A percentile compares a stretch with the other conserved stretches of the same genome.
These are phyloP conservation scores for Amylostereum areolatum DNA, from an alignment of 1,284 basidiomycete genomes.

Conservation along the genomic window DNA sequence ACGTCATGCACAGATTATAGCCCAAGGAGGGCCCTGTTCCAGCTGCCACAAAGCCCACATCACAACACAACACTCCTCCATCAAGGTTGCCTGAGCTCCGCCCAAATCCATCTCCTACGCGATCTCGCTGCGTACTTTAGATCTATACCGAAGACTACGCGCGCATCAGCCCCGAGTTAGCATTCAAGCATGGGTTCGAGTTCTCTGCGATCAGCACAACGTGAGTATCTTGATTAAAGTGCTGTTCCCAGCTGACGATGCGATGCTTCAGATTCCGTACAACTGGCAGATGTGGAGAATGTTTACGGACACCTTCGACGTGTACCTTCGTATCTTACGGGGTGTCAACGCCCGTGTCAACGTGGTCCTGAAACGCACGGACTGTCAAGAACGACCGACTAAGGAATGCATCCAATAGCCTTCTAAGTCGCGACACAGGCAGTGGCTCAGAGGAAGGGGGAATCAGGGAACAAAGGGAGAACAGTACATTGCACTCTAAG, in stretches of 20 bases:
- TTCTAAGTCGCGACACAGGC: too few species aligned
- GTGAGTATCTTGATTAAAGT: background rate
- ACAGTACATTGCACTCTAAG: too few species aligned
- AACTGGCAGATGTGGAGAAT: slow-evolving; percentile 12
- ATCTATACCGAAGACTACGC: background rate
- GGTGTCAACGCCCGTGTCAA: slow-evolving; percentile 14
- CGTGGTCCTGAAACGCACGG: slow-evolving; percentile 15
- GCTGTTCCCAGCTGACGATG: background rate
- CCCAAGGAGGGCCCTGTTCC: background rate
- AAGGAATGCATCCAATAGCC: too few species aligned
- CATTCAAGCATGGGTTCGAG: slow-evolving; percentile 5
- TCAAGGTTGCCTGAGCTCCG: slow-evolving; percentile 2
- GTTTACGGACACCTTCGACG: slow-evolving; percentile 24
- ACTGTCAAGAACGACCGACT: too few species aligned
- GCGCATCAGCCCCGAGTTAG: slow-evolving; percentile 5
- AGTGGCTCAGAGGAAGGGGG: too few species aligned
- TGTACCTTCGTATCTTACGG: slow-evolving; percentile 20
- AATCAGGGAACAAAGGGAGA: too few species aligned
- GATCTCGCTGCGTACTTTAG: background rate
- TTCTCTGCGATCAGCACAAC: slow-evolving; percentile 5
- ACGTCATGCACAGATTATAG: too few species aligned
- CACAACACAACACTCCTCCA: background rate
- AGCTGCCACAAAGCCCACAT: background rate
- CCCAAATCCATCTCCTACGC: background rate
- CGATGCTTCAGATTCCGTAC: slow-evolving; percentile 10